Evolutionary conservation across 805 yeast species (phyloP), one percentile per base, ranked within the genome.

Genomic region (fission yeast (Schizosaccharomyces pombe)): DNA sequence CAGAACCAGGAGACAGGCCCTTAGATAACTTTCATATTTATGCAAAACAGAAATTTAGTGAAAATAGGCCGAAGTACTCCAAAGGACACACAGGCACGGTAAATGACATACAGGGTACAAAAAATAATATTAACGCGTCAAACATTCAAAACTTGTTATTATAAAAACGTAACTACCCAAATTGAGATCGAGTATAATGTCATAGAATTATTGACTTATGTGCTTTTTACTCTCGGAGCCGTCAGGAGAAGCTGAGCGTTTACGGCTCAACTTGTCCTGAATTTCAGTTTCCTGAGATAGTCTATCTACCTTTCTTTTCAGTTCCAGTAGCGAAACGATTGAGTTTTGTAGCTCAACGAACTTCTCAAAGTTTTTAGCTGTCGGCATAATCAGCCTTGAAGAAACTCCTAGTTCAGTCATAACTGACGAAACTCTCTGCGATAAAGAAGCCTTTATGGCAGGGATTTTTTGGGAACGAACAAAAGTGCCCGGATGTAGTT

Each of bases 391-490:
- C 47, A 60, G 55, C 59, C 81, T 80, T 3, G 78, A 68, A 0
- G 95, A 81, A 8, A 91, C 67, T 2, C 80, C 86, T 57, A 91
- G 67, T 62, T 91, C 98, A 56, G 80, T 82, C 57, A 89, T 66
- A 9, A 79, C 72, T 16, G 76, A 74, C 30, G 68, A 65, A 6
- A 81, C 76, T 62, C 77, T 79, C 28, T 75, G 70, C 60, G 81
- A 86, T 5, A 79, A 70, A 40, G 82, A 78, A 2, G 94, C 89
- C 61, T 86, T 86, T 62, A 80, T 77, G 0, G 83, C 76, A 0
- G 87, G 75, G 54, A 85, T 75, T 63, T 83, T 82, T 2, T 82
- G 69, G 0, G 96, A 85, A 58, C 98, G 73, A 57, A 89, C 68
- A 54, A 72, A 77, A 1, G 85, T 95, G 31, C 97, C 97, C 0